Evolutionary conservation across 495 filamentous ascomycete species (phyloP).

Genomic region (Evernia prunastri): DNA sequence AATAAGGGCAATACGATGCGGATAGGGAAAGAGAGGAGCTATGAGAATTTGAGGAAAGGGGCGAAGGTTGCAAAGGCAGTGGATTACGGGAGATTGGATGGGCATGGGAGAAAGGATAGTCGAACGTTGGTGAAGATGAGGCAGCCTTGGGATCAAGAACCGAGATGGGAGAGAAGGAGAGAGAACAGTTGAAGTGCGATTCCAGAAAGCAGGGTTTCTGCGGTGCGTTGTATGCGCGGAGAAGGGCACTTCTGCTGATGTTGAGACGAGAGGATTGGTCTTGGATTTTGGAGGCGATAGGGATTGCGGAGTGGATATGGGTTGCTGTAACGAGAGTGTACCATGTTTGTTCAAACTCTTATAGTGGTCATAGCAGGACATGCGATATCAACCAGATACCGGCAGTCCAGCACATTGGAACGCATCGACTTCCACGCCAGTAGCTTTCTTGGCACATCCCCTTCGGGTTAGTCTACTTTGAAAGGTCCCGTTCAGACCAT

Average conservation of each 20-base stretch:
- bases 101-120: constrained; percentile 11
- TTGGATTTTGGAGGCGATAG: not conserved
- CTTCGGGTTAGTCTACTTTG: not conserved
- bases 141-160: constrained; percentile 12
- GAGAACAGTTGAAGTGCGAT: not conserved
- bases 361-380: not conserved
- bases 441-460: not conserved
- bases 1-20: constrained; percentile 10
- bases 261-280: not conserved
- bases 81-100: not conserved
- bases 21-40: not conserved
- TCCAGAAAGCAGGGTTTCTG: not conserved
- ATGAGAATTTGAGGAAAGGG: constrained; percentile 7
- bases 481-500: too few relatives aligned
- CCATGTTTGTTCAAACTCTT: not conserved
- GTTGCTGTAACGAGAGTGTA: not conserved
- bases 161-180: constrained; percentile 3
- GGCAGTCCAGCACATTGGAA: too few relatives aligned
- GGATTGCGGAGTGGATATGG: not conserved
- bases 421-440: not conserved
- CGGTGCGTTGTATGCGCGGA: not conserved
- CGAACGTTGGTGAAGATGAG: constrained; percentile 21
- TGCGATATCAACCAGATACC: not conserved
- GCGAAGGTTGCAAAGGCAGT: not conserved
- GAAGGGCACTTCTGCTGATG: not conserved